Conservation (phyloP, 805 yeast genomes). For the Sugiyamaella marilandica region DNA sequence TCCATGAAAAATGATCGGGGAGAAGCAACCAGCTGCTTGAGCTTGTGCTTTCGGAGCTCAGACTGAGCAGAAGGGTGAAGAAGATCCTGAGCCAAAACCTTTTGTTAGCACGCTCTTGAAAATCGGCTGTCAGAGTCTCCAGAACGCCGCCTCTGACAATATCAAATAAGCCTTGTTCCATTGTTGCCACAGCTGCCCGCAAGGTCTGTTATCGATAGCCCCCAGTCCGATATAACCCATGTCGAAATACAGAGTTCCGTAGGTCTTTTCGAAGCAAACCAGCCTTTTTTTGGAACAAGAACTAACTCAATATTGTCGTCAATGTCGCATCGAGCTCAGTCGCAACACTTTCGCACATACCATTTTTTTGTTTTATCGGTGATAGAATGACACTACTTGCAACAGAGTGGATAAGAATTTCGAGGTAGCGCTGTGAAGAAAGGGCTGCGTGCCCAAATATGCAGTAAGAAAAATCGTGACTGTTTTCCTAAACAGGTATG, state of each 20-base stretch:
- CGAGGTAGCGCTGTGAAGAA: not conserved
- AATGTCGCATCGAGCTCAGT: too few relatives aligned
- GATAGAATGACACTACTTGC: conserved; percentile 1
- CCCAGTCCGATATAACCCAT: too few relatives aligned
- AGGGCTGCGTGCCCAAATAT: not conserved
- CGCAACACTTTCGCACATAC: not conserved
- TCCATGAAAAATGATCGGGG: conserved; percentile 99
- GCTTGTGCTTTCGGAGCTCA: conserved; percentile 95
- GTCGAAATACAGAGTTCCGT: too few relatives aligned
- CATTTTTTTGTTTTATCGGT: not conserved
- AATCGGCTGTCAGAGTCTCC: too few relatives aligned
- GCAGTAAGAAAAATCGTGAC: not conserved
- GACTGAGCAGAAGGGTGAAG: conserved; percentile 96
- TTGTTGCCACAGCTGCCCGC: too few relatives aligned
- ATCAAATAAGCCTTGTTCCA: too few relatives aligned
- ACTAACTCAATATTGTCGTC: too few relatives aligned
- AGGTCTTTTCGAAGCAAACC: too few relatives aligned
- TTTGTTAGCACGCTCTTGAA: not conserved
- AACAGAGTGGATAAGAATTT: not conserved
- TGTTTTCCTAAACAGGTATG: not conserved
- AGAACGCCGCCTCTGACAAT: too few relatives aligned
- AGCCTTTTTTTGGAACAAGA: too few relatives aligned
- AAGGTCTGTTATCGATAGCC: too few relatives aligned
- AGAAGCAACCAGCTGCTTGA: conserved; percentile 92
- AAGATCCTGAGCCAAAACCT: conserved; percentile 98